Evolutionary conservation across 495 filamentous ascomycete genomes (phyloP).

Genomic region (Penicillium crystallinum): DNA sequence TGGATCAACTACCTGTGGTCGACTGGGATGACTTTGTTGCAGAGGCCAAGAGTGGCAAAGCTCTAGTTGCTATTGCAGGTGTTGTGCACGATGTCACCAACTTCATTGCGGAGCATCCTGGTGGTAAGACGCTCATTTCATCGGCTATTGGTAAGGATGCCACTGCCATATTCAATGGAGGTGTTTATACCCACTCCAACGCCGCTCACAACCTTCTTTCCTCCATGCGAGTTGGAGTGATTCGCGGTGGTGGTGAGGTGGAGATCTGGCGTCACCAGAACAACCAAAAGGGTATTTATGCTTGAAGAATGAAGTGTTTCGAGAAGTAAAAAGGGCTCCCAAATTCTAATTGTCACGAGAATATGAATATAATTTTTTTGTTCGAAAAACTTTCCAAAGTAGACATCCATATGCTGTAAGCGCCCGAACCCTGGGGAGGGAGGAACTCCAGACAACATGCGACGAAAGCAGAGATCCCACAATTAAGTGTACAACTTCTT

Average conservation of each 20-base stretch:
- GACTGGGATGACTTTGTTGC: conserved; percentile 83
- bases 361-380: conserved; percentile 51
- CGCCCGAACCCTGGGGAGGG: too few relatives aligned
- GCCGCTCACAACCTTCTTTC: conserved; percentile 88
- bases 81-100: conserved; percentile 83
- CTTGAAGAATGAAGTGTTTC: not conserved
- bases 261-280: conserved; percentile 67
- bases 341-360: conserved; percentile 29
- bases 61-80: conserved; percentile 76
- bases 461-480: too few relatives aligned
- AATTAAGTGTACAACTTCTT: conserved; percentile 98
- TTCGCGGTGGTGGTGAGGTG: conserved; percentile 86
- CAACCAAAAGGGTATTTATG: not conserved
- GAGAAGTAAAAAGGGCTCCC: not conserved
- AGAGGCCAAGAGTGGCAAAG: conserved; percentile 71
- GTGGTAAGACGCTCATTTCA: conserved; percentile 79
- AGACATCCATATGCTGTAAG: too few relatives aligned
- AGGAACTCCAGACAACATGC: too few relatives aligned
- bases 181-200: conserved; percentile 88
- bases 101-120: conserved; percentile 87
- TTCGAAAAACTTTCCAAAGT: too few relatives aligned
- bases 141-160: conserved; percentile 87
- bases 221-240: conserved; percentile 84
- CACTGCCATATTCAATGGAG: conserved; percentile 91
- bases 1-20: conserved; percentile 84